A percentile compares a stretch with the other conserved stretches of the same genome.
These are phyloP conservation scores for Paracorniculantispora psalliotae DNA, from an alignment of 2,329 filamentous ascomycete genomes.

Conservation along the genomic window DNA sequence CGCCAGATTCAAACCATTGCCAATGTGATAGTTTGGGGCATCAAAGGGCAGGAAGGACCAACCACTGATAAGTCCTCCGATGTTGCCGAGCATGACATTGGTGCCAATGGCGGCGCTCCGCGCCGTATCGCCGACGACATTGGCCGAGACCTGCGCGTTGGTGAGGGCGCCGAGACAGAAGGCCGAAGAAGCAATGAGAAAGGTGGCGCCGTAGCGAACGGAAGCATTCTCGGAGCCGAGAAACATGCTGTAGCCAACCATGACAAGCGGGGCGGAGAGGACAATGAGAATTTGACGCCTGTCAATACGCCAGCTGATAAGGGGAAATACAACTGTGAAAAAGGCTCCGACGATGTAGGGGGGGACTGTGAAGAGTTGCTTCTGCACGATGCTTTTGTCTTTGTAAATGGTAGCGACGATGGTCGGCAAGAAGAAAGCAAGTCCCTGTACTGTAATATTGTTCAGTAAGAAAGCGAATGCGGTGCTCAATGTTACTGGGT, in stretches of 20 bases:
- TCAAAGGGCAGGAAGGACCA: conserved; percentile 63
- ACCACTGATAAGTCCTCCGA: conserved; percentile 63
- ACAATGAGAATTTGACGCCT: conserved; percentile 57
- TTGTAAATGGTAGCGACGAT: conserved; percentile 67
- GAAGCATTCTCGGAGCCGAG: conserved; percentile 47
- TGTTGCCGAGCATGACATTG: conserved; percentile 65
- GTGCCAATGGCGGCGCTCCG: conserved; percentile 61
- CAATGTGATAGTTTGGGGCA: conserved; percentile 61
- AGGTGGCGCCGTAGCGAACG: conserved; percentile 65
- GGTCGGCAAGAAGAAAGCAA: conserved; percentile 65
- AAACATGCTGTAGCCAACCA: conserved; percentile 68
- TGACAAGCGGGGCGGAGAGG: conserved; percentile 55
- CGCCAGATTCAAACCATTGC: conserved; percentile 64
- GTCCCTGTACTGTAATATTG: conserved; percentile 66
- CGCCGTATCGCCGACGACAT: conserved; percentile 67
- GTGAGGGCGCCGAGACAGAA: conserved; percentile 60
- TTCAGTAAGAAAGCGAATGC: conserved; percentile 57
- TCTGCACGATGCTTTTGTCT: conserved; percentile 46
- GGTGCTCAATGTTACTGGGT: conserved; percentile 54
- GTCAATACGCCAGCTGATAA: conserved; percentile 57
- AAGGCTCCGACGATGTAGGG: conserved; percentile 65
- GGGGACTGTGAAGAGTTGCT: conserved; percentile 67
- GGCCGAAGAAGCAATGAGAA: conserved; percentile 60
- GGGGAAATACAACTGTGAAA: conserved; percentile 59
- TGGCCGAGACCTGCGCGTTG: conserved; percentile 64